Base-by-base conservation (phyloP, 2,329 filamentous ascomycete genomes). In the Colletotrichum eremochloae region DNA sequence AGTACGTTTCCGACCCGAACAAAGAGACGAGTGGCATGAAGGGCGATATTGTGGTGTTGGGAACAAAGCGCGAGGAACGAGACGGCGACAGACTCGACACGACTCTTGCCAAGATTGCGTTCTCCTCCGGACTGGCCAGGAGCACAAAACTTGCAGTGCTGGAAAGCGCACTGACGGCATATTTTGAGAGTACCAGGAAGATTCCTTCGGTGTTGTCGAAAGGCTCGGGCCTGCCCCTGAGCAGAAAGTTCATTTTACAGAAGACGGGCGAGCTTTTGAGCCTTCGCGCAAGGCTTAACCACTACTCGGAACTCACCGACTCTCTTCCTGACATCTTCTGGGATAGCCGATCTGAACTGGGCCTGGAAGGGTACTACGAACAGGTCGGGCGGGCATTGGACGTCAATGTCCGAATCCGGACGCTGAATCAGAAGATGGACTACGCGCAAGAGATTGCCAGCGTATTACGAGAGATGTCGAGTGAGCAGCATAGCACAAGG, bases 221-320 rank as follows among this genome's bases (percentile, higher is more conserved):
- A 75, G 92, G 91, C 66, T 80, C 80, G 52, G 81, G 80, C 63
- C 79, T 82, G 62, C 83, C 79, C 12, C 80, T 84, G 48, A 77
- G 89, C 86, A 75, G 95, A 64, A 87, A 88, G 66, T 96, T 97
- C 81, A 96, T 98, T 78, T 86, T 98, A 36, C 92, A 94, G 76
- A 97, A 98, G 83, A 98, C 96, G 0, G 96, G 96, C 72, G 94
- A 98, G 81, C 87, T 99, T 8, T 89, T 98, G 24, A 93, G 92
- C 78, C 90, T 98, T 63, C 92, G 96, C 58, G 96, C 96, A 0
- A 95, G 97, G 78, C 87, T 99, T 61, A 99, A 99, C 79, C 92
- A 98, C 76, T 98, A 98, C 84, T 97, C 94, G 1, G 96, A 98
- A 82, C 89, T 99, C 44, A 98, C 96, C 0, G 96, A 99, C 83